A percentile compares a stretch with the other conserved stretches of the same genome.
Evolutionary conservation across 202 grass and related monocot species (phyloP).

Genomic region (Saccharum hybrid): DNA sequence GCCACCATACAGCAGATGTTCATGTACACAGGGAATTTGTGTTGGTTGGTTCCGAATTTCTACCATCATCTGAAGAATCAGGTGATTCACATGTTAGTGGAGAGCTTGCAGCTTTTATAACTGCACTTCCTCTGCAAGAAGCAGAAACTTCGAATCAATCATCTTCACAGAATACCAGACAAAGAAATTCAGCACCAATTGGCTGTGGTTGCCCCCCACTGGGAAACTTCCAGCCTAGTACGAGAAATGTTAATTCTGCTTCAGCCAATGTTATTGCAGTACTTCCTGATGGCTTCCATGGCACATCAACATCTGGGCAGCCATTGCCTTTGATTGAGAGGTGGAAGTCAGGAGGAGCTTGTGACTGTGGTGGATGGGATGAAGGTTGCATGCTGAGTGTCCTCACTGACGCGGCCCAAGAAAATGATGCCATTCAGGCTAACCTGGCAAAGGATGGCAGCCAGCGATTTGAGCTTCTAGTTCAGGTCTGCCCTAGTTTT

Average conservation of each 20-base stretch:
- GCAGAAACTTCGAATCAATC: conserved; percentile 45
- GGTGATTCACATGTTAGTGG: conserved; percentile 50
- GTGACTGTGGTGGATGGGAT: conserved; percentile 99
- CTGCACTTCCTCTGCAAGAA: conserved; percentile 42
- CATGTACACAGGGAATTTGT: conserved; percentile 75
- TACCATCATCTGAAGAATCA: conserved; percentile 49
- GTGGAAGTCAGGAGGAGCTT: conserved; percentile 82
- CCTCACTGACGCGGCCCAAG: conserved; percentile 46
- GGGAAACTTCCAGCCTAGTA: conserved; percentile 42
- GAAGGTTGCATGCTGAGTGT: conserved; percentile 82
- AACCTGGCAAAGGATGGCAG: conserved; percentile 52
- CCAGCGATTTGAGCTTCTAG: conserved; percentile 67
- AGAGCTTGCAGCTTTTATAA: conserved; percentile 81
- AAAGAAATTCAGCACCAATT: conserved; percentile 20
- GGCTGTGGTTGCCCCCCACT: conserved; percentile 39
- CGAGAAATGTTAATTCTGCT: conserved; percentile 40
- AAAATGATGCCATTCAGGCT: conserved; percentile 43
- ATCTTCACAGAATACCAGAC: conserved; percentile 34
- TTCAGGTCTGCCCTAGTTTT: conserved; percentile 59
- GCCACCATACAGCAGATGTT: conserved; percentile 41
- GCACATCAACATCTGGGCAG: conserved; percentile 58
- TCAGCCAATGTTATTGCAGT: conserved; percentile 57
- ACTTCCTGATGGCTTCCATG: conserved; percentile 87
- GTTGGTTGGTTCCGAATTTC: conserved; percentile 67
- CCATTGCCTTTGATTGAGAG: conserved; percentile 84